Base-by-base conservation (phyloP, 192 early-diverging fungal species). In the Podila epicladia region DNA sequence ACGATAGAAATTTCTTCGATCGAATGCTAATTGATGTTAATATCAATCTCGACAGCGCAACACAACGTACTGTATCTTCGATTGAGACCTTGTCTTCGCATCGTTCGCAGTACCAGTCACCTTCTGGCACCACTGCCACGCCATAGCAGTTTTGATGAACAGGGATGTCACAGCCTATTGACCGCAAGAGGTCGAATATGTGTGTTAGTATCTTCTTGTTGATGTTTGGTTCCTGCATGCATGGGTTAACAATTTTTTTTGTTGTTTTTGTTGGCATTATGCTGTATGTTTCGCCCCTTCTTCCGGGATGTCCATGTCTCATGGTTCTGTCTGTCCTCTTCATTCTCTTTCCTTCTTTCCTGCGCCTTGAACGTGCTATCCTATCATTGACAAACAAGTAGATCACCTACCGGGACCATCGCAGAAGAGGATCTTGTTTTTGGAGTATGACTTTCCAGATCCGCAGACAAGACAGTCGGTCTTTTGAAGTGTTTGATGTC, bases 391-490 rank as follows among this genome's bases (percentile, higher is more conserved):
- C 13, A 59, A 59, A 37, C 35, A 9, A 9, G 35, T 11, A 37
- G 8, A 37, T 37, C 35, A 67, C 66, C 41, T 69, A 83, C 86
- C 86, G 62, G 80, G 61, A 0, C 87, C 87, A 71, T 88, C 87
- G 53, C 87, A 88, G 58, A 84, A 88, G 9, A 88, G 65, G 55
- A 88, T 88, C 29, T 61, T 77, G 35, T 88, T 88, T 49, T 82
- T 80, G 12, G 73, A 71, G 28, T 65, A 69, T 4, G 83, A 82
- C 60, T 74, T 83, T 58, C 78, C 85, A 17, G 74, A 83, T 33
- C 82, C 84, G 65, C 87, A 88, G 29, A 88, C 71, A 41, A 73
- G 73, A 24, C 87, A 88, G 58, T 80, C 77, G 29, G 84, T 69
- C 84, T 85, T 57, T 29, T 63, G 29, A 29, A 38, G 28, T 41